phyloP scores from a whole-genome alignment of 345 rosid species.

The Cardamine occulta region DNA sequence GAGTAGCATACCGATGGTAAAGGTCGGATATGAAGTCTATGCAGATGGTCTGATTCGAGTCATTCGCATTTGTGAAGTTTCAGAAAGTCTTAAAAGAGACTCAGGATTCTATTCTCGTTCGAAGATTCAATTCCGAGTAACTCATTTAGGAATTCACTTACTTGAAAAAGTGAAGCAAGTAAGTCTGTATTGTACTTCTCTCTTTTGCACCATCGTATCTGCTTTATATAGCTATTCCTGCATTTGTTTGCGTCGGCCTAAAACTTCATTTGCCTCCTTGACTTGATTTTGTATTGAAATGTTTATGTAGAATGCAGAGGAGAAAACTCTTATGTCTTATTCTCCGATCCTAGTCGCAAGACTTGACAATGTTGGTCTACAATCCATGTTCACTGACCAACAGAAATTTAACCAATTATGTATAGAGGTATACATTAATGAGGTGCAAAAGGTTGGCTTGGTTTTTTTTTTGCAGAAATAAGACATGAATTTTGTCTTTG shows the following conservation, averaged over 20 bases:
- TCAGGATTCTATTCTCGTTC: conserved; percentile 51
- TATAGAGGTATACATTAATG: conserved; percentile 58
- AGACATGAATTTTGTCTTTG: conserved; percentile 22
- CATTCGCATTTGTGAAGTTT: conserved; percentile 72
- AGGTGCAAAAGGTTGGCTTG: conserved; percentile 27
- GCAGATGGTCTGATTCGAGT: conserved; percentile 90
- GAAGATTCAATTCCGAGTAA: conserved; percentile 69
- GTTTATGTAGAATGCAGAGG: conserved; percentile 58
- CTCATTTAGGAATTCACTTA: conserved; percentile 65
- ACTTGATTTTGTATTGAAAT: conserved; percentile 41
- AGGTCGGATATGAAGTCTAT: conserved; percentile 89
- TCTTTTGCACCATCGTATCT: conserved; percentile 21
- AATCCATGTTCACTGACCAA: conserved; percentile 62
- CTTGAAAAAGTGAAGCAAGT: conserved; percentile 77
- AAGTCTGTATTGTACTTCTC: conserved; percentile 37
- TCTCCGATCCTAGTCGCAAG: conserved; percentile 66
- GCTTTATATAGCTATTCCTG: conserved; percentile 20
- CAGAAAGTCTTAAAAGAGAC: conserved; percentile 54
- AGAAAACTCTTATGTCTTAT: conserved; percentile 47
- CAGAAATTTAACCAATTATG: conserved; percentile 72
- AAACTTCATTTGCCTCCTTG: conserved; percentile 26
- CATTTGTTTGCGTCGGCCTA: conserved; percentile 13
- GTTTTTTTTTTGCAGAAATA: conserved; percentile 28
- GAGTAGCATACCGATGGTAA: conserved; percentile 53
- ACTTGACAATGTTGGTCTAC: conserved; percentile 62